A percentile compares a stretch with the other conserved stretches of the same genome.
phyloP scores from a whole-genome alignment of 169 alveolate species.

The Plasmodium billcollinsi region DNA sequence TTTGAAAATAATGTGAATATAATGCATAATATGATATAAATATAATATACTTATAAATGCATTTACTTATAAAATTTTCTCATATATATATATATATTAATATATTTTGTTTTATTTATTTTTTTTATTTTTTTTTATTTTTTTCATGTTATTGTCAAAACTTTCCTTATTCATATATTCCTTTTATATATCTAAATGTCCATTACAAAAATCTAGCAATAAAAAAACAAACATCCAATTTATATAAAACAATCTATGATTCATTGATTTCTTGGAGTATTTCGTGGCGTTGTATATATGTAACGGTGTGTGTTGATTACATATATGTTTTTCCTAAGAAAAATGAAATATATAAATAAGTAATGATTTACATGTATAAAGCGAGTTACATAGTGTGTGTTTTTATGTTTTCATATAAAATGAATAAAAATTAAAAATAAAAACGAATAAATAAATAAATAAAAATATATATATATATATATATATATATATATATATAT shows the following conservation, averaged over 20 bases:
- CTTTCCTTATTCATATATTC: too few relatives aligned
- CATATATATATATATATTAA: neutral
- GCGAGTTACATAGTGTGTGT: too few relatives aligned
- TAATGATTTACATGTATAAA: too few relatives aligned
- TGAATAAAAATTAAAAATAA: too few relatives aligned
- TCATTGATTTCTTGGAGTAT: conserved; percentile 84
- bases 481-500: too few relatives aligned
- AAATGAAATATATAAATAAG: neutral
- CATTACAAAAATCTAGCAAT: conserved; percentile 79
- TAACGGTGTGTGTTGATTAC: conserved; percentile 64
- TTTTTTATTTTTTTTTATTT: conserved; percentile 24
- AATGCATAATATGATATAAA: conserved; percentile 32
- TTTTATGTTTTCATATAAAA: too few relatives aligned
- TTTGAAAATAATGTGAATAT: too few relatives aligned
- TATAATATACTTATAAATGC: neutral
- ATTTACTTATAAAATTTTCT: neutral
- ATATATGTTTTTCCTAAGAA: conserved; percentile 24
- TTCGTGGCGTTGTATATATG: conserved; percentile 81
- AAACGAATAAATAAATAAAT: too few relatives aligned
- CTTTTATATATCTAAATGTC: conserved; percentile 77
- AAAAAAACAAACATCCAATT: conserved; percentile 83
- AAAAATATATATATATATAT: too few relatives aligned
- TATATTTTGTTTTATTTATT: neutral
- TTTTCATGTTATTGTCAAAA: neutral
- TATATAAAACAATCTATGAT: conserved; percentile 84